phyloP scores from a whole-genome alignment of 768 basidiomycete genomes.

The Imleria badia region DNA sequence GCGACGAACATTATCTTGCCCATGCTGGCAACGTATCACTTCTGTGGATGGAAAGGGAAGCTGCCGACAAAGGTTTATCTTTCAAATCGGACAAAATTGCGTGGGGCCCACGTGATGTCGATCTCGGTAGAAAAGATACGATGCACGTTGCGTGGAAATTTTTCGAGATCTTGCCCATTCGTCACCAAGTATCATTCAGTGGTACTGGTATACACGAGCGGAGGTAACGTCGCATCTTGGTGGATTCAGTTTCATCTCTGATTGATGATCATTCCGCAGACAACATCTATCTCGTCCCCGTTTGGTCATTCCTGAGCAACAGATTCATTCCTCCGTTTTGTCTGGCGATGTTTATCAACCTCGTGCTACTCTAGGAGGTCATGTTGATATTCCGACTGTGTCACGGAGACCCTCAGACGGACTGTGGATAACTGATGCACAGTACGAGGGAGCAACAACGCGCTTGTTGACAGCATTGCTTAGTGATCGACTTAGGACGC shows the following conservation, averaged over 20 bases:
- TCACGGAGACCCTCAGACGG: not conserved
- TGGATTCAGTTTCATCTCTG: not conserved
- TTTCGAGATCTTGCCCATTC: not conserved
- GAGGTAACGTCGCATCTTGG: not conserved
- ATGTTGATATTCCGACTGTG: not conserved
- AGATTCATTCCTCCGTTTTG: not conserved
- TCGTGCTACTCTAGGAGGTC: not conserved
- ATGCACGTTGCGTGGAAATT: not conserved
- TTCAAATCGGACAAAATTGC: not conserved
- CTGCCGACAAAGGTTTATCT: not conserved
- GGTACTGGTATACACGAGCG: conserved; percentile 3
- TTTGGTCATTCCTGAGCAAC: conserved; percentile 3
- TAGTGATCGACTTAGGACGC: not conserved
- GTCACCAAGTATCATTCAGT: conserved; percentile 11
- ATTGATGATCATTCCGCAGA: not conserved
- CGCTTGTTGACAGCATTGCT: not conserved
- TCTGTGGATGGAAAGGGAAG: conserved; percentile 13
- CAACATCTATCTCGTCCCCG: conserved; percentile 1
- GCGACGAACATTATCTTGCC: not conserved
- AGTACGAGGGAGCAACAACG: not conserved
- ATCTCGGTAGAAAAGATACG: not conserved
- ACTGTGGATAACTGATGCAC: not conserved
- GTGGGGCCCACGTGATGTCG: conserved; percentile 8
- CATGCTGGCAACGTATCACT: conserved; percentile 7
- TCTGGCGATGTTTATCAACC: not conserved